Evolutionary conservation across 805 yeast genomes (phyloP).

Genomic region (Debaryomyces hansenii): DNA sequence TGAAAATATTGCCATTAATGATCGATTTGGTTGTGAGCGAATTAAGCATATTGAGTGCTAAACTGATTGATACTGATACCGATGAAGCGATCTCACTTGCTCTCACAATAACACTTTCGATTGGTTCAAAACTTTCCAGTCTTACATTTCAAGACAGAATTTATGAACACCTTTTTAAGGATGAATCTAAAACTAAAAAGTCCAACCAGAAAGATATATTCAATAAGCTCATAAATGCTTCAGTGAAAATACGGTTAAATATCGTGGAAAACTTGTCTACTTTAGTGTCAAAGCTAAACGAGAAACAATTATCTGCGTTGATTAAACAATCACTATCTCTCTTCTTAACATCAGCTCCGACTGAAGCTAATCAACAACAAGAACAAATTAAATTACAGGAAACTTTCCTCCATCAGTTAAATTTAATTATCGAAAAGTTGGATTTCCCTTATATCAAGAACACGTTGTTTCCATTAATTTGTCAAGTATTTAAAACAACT

Average conservation of each 20-base stretch:
- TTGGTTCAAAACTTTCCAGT: conserved; percentile 69
- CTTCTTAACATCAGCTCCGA: conserved; percentile 25
- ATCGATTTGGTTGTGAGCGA: conserved; percentile 50
- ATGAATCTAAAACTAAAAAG: conserved; percentile 22
- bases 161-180: conserved; percentile 43
- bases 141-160: conserved; percentile 75
- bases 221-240: conserved; percentile 27
- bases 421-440: conserved; percentile 43
- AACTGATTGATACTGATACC: conserved; percentile 22
- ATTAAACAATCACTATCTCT: conserved; percentile 46
- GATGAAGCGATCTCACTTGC: conserved; percentile 46
- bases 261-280: conserved; percentile 46
- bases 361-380: conserved; percentile 26
- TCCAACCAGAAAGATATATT: conserved; percentile 15
- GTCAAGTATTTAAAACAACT: conserved; percentile 77
- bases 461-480: conserved; percentile 69
- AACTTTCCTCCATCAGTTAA: conserved; percentile 44
- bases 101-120: conserved; percentile 55
- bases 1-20: conserved; percentile 74
- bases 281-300: conserved; percentile 50
- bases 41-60: conserved; percentile 19
- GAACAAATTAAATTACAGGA: conserved; percentile 51
- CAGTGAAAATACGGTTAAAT: conserved; percentile 31
- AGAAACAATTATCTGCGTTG: conserved; percentile 49
- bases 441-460: conserved; percentile 74